Evolutionary conservation across 768 basidiomycete species (phyloP).

Genomic region (Collybiopsis confluens): DNA sequence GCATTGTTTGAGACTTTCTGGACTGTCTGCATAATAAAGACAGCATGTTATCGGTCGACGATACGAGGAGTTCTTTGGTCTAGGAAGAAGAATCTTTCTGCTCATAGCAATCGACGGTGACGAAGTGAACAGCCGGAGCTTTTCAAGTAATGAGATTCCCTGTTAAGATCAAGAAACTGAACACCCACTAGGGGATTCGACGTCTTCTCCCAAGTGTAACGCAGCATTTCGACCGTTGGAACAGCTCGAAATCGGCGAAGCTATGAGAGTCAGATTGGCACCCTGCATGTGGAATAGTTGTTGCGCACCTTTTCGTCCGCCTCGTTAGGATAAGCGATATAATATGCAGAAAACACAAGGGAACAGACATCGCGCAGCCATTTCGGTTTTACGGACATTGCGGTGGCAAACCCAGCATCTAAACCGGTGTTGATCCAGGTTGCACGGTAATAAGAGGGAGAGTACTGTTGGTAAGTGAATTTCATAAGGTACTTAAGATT

Average conservation of each 20-base stretch:
- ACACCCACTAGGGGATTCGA: conserved; percentile 79
- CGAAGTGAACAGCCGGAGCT: conserved; percentile 68
- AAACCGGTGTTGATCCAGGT: conserved; percentile 92
- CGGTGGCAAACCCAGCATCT: conserved; percentile 97
- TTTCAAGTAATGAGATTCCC: conserved; percentile 5
- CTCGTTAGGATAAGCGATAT: conserved; percentile 80
- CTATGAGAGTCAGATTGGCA: conserved; percentile 33
- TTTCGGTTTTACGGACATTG: conserved; percentile 87
- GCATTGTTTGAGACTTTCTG: conserved; percentile 54
- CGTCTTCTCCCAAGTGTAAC: conserved; percentile 96
- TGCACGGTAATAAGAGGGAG: conserved; percentile 90
- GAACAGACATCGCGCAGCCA: conserved; percentile 89
- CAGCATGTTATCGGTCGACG: conserved; percentile 78
- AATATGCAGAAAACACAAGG: conserved; percentile 83
- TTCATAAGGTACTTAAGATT: neutral
- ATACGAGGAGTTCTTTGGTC: conserved; percentile 73
- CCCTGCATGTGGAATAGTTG: neutral
- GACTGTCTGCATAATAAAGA: conserved; percentile 76
- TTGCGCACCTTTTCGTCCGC: conserved; percentile 90
- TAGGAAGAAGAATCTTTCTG: conserved; percentile 76
- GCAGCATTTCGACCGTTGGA: conserved; percentile 94
- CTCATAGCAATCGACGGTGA: conserved; percentile 60
- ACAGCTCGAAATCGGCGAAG: conserved; percentile 88
- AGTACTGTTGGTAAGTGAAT: conserved; percentile 52
- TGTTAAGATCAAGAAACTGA: conserved; percentile 5